Evolutionary conservation across 768 basidiomycete genomes (phyloP).

Genomic region (Sistotremastrum niveocremeum): DNA sequence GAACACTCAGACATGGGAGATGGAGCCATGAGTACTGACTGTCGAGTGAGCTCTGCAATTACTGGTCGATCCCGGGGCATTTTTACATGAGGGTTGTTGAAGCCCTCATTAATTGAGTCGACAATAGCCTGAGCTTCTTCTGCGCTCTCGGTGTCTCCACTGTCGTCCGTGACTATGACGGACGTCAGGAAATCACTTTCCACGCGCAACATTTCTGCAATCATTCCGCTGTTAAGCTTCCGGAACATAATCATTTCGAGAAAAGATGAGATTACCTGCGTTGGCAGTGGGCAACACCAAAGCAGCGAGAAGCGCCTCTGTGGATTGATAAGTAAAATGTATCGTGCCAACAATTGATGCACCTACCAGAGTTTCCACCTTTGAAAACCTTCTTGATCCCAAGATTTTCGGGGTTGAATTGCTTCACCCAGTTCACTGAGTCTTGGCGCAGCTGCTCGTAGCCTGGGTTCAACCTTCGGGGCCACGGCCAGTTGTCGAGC

Average conservation of each 20-base stretch:
- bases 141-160: constrained; percentile 27
- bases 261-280: neutral
- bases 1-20: neutral
- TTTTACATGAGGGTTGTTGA: constrained; percentile 21
- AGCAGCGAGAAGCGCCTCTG: constrained; percentile 21
- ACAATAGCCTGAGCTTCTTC: constrained; percentile 18
- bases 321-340: no score
- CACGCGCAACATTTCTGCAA: constrained; percentile 17
- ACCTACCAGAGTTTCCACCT: constrained; percentile 20
- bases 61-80: constrained; percentile 14
- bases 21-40: constrained; percentile 19
- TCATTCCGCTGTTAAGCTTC: no score
- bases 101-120: constrained; percentile 25
- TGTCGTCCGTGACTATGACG: constrained; percentile 37
- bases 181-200: constrained; percentile 39
- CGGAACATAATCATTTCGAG: no score
- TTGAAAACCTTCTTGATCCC: constrained; percentile 29
- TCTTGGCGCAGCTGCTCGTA: constrained; percentile 21
- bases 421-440: constrained; percentile 25
- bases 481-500: constrained; percentile 31
- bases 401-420: constrained; percentile 22
- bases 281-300: constrained; percentile 21
- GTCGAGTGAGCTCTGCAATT: constrained; percentile 25
- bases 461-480: constrained; percentile 24
- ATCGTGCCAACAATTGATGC: no score